Conservation (phyloP, 768 basidiomycete species). For the Lactarius hatsudake region DNA sequence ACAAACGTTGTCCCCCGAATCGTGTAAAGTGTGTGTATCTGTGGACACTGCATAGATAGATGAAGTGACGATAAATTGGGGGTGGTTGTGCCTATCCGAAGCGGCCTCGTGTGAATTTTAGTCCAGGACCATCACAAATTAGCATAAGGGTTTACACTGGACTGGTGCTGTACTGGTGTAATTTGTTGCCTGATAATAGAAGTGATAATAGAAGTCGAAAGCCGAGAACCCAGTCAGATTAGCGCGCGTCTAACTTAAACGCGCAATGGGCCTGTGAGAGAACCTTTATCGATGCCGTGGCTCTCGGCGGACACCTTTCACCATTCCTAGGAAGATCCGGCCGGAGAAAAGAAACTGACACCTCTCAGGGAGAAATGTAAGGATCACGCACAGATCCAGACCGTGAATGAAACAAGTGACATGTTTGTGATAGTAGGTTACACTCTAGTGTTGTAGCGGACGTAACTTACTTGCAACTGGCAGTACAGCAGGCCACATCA, state of each 20-base stretch:
- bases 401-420: constrained; percentile 1
- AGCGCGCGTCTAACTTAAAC: constrained; percentile 11
- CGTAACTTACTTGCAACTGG: background rate
- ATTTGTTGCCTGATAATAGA: constrained; percentile 7
- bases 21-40: constrained; percentile 10
- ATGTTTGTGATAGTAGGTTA: background rate
- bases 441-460: background rate
- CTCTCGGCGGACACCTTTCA: background rate
- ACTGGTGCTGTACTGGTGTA: constrained; percentile 9
- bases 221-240: background rate
- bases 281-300: background rate
- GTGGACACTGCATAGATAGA: constrained; percentile 4
- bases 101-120: constrained; percentile 14
- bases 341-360: background rate
- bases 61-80: constrained; percentile 14
- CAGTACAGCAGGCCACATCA: background rate
- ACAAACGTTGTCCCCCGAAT: background rate
- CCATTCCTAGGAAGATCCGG: constrained; percentile 10
- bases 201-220: constrained; percentile 1
- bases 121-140: constrained; percentile 16
- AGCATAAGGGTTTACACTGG: constrained; percentile 10
- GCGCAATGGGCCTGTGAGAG: background rate
- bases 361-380: background rate
- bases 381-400: background rate
- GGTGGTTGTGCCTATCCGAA: constrained; percentile 3